Base-by-base conservation (phyloP, 2,329 filamentous ascomycete species). In the Zymoseptoria brevis region DNA sequence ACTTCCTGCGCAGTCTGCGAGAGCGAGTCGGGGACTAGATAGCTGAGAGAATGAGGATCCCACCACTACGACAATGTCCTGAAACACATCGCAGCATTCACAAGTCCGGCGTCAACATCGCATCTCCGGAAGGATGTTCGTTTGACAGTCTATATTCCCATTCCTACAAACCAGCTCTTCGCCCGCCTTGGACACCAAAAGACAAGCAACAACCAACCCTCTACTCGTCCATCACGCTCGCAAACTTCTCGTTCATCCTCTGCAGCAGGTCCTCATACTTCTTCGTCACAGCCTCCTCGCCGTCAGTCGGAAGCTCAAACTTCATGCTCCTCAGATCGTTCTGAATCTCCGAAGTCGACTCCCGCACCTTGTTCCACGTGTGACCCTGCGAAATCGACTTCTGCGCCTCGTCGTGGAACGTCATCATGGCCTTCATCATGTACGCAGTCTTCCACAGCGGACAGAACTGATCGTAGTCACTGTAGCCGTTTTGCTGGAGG, bases 391-490 rank as follows among this genome's bases (percentile, higher is more conserved):
- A 83, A 72, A 99, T 84, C 6, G 90, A 91, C 84, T 96, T 97
- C 75, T 97, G 93, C 22, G 90, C 87, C 80, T 99, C 94, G 71
- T 99, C 95, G 74, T 96, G 90, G 84, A 93, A 99, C 60, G 87
- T 89, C 81, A 99, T 89, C 86, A 99, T 97, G 65, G 90, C 88
- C 84, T 96, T 96, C 94, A 99, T 99, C 94, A 99, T 97, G 87
- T 94, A 99, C 75, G 96, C 89, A 0, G 94, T 99, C 87, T 99
- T 99, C 94, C 94, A 99, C 72, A 99, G 84, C 54, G 94, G 94
- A 74, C 94, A 99, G 85, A 96, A 99, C 79, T 97, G 92, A 74
- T 99, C 94, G 75, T 99, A 97, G 77, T 97, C 90, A 67, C 89
- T 94, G 84, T 99, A 99, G 64, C 94, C 94, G 79, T 99, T 99